Base-by-base conservation (phyloP, 192 early-diverging fungal species). In the Tieghemiomyces parasiticus region DNA sequence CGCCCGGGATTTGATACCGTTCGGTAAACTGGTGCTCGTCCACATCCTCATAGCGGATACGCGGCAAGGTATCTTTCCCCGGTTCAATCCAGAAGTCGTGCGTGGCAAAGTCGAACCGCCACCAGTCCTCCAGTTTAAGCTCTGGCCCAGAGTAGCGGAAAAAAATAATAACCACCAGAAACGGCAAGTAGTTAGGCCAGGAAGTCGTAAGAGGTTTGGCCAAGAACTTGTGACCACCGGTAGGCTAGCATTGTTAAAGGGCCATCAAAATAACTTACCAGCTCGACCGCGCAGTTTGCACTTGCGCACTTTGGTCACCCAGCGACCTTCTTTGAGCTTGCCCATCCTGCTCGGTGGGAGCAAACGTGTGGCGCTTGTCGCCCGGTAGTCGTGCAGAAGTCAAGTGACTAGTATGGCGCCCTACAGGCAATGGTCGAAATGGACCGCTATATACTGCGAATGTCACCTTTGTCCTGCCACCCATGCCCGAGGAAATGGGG, bases 41-140 rank as follows among this genome's bases (percentile, higher is more conserved):
- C 19, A 80, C 70, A 14, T 67, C 51, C 28, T 71, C 60, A 65
- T 75, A 75, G 50, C 79, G 74, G 38, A 82, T 81, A 25, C 83
- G 68, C 26, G 67, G 56, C 8, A 81, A 70, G 29, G 68, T 74
- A 50, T 82, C 79, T 9, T 66, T 58, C 19, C 47, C 62, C 2
- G 67, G 60, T n/a, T 72, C 59, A 26, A 80, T 74, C 58, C 66
- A 75, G 58, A 78, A 81, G 52, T 81, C 72, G 22, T 71, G 60
- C 26, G 67, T 60, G 25, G 69, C 62, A 60, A 74, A 82, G 20
- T 70, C 56, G 49, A 70, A 69, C 58, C 77, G 75, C 12, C 67
- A 50, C 84, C 82, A 84, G 45, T 74, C 73, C 54, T 78, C 75
- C n/a, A 74, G 60, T 56, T 85, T 78, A 8, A 87, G 66, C 64